phyloP scores from a whole-genome alignment of 2,329 filamentous ascomycete species.

The Stagonosporopsis tanaceti region DNA sequence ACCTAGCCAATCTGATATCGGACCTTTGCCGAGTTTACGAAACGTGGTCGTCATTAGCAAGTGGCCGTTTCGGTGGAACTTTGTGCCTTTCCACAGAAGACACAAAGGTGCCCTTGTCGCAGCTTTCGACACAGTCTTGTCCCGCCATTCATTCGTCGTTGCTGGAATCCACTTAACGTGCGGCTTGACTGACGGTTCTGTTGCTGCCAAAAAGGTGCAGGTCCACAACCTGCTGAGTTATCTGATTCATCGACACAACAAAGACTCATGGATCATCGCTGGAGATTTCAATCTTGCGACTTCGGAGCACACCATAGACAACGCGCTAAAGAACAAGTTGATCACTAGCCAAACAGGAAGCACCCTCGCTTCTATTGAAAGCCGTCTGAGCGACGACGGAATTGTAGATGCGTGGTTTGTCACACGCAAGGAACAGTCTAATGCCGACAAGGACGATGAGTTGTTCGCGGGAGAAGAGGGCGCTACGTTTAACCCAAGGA shows the following conservation, averaged over 20 bases:
- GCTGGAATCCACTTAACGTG: constrained; percentile 69
- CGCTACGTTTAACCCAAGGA: constrained; percentile 69
- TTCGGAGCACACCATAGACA: constrained; percentile 63
- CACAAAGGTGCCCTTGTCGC: constrained; percentile 67
- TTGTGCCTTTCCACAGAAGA: constrained; percentile 61
- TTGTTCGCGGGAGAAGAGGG: constrained; percentile 68
- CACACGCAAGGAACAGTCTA: constrained; percentile 55
- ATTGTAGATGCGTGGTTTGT: constrained; percentile 63
- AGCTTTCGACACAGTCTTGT: constrained; percentile 50
- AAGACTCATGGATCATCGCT: constrained; percentile 64
- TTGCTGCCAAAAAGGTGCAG: constrained; percentile 65
- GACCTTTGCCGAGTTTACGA: constrained; percentile 66
- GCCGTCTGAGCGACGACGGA: constrained; percentile 54
- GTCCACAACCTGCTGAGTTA: constrained; percentile 60
- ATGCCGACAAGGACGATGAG: constrained; percentile 45
- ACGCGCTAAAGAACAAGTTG: constrained; percentile 60
- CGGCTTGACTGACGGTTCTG: constrained; percentile 66
- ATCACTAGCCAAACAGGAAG: constrained; percentile 61
- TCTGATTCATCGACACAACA: constrained; percentile 53
- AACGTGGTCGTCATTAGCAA: constrained; percentile 69
- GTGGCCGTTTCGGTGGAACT: constrained; percentile 63
- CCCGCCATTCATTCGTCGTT: constrained; percentile 56
- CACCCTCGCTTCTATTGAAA: constrained; percentile 58
- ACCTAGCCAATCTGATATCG: constrained; percentile 60
- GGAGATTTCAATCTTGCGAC: constrained; percentile 73